These are phyloP conservation scores for Aspergillus aculeatinus DNA, from an alignment of 2,329 filamentous ascomycete species.

Conservation along the genomic window DNA sequence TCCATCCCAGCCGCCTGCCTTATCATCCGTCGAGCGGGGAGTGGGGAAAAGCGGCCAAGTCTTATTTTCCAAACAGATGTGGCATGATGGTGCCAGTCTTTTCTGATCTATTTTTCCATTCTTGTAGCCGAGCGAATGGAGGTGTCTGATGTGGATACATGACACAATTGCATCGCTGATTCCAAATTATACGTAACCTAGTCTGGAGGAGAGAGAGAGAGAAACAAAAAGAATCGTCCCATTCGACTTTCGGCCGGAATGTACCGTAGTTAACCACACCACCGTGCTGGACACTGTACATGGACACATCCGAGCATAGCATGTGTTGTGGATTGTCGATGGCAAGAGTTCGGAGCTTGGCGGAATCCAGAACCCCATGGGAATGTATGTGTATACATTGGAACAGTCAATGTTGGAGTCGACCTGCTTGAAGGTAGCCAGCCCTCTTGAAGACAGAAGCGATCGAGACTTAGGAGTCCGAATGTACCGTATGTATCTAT, in stretches of 20 bases:
- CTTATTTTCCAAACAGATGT: conserved; percentile 4
- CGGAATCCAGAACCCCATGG: too few species aligned
- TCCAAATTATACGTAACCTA: conserved; percentile 6
- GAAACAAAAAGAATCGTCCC: too few species aligned
- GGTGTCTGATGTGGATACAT: background rate
- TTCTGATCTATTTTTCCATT: background rate
- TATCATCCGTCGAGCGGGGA: background rate
- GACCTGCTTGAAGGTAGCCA: too few species aligned
- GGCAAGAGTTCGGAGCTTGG: too few species aligned
- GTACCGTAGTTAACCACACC: background rate
- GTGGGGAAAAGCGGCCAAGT: background rate
- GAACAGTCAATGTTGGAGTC: too few species aligned
- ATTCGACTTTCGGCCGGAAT: background rate
- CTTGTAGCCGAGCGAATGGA: background rate
- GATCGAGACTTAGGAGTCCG: too few species aligned
- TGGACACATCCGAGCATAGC: too few species aligned
- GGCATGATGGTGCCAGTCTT: conserved; percentile 11
- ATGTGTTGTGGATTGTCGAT: background rate
- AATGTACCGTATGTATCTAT: too few species aligned
- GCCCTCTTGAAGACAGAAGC: too few species aligned
- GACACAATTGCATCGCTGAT: conserved; percentile 6
- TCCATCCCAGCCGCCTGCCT: background rate
- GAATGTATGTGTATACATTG: too few species aligned
- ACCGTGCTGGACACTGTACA: too few species aligned
- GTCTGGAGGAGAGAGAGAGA: too few species aligned